These are phyloP conservation scores for Alloteropsis semialata DNA, from an alignment of 176 grass and related monocot species.

Conservation along the genomic window DNA sequence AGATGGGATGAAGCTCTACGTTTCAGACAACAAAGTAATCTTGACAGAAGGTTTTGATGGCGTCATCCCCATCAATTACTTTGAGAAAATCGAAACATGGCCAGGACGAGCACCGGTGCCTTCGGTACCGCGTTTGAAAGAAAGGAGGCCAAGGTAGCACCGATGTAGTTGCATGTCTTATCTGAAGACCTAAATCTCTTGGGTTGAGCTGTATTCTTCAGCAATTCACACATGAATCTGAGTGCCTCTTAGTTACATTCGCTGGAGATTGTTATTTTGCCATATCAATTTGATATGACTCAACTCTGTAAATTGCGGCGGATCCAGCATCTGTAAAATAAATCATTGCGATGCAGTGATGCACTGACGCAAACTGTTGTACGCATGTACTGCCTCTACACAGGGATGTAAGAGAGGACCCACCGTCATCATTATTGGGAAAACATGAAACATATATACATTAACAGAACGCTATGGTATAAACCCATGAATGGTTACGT, in stretches of 20 bases:
- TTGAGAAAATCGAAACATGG: slow-evolving; percentile 81
- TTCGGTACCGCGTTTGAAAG: slow-evolving; percentile 56
- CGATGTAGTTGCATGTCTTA: background rate
- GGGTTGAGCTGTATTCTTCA: background rate
- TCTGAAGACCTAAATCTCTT: background rate
- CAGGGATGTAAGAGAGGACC: too few relatives aligned
- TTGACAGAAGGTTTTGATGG: slow-evolving; percentile 74
- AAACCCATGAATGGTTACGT: too few relatives aligned
- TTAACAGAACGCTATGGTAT: too few relatives aligned
- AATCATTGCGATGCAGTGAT: too few relatives aligned
- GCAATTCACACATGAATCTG: background rate
- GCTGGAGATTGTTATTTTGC: too few relatives aligned
- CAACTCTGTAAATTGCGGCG: background rate
- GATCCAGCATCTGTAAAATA: background rate
- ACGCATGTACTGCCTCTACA: too few relatives aligned
- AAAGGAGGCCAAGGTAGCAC: background rate
- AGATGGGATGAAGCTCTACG: slow-evolving; percentile 85
- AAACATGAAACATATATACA: too few relatives aligned
- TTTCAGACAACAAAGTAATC: slow-evolving; percentile 85
- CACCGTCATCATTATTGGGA: too few relatives aligned
- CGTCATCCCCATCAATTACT: slow-evolving; percentile 62
- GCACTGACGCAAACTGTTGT: too few relatives aligned
- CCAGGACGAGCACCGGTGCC: slow-evolving; percentile 46
- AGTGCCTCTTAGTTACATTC: background rate
- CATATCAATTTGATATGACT: too few relatives aligned